phyloP scores from a whole-genome alignment of 176 grass and related monocot species.

The Panicum miliaceum region DNA sequence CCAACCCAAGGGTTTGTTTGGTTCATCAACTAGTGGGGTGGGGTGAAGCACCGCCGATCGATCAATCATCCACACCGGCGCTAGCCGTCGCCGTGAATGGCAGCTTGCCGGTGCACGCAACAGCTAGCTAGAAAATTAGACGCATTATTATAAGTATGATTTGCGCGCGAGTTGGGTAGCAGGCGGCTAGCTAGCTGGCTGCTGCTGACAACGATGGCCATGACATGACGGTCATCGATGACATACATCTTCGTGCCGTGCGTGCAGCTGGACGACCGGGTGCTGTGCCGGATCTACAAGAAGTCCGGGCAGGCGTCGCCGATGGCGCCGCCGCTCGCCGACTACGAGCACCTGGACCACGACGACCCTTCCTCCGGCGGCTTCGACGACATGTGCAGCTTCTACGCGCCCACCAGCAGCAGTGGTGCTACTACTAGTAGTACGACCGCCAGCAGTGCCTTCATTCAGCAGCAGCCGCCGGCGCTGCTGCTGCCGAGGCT shows the following conservation, averaged over 20 bases:
- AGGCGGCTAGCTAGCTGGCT: neutral
- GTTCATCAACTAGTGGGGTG: too few species aligned
- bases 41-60: neutral
- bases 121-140: neutral
- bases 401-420: neutral
- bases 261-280: conserved; percentile 88
- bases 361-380: conserved; percentile 36
- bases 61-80: neutral
- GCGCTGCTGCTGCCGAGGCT: neutral
- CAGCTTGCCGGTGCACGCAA: conserved; percentile 35
- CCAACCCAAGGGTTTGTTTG: too few species aligned
- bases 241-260: neutral
- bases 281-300: conserved; percentile 94
- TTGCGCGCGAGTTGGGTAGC: neutral
- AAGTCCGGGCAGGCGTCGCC: conserved; percentile 62
- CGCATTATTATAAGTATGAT: neutral
- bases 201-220: conserved; percentile 34
- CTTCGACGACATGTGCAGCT: conserved; percentile 25
- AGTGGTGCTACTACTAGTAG: too few species aligned
- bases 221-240: neutral
- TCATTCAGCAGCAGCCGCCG: neutral
- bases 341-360: conserved; percentile 50
- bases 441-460: neutral
- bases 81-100: neutral
- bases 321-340: conserved; percentile 50